These are phyloP conservation scores for Clonostachys solani DNA, from an alignment of 2,329 filamentous ascomycete genomes.

Conservation along the genomic window DNA sequence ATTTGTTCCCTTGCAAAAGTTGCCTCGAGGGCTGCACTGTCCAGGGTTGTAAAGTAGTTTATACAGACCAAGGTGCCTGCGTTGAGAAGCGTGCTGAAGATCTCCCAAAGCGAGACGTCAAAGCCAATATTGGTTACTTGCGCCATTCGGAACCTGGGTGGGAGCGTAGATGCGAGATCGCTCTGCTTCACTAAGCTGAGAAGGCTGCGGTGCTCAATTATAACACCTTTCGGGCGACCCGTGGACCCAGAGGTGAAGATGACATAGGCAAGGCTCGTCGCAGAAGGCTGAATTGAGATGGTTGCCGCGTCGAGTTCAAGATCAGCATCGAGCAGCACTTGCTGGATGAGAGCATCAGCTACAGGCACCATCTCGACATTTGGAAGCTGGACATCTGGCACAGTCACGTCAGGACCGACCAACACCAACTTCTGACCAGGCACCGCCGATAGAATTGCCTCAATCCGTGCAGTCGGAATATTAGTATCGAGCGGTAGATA, in stretches of 20 bases:
- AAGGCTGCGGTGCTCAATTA: conserved; percentile 13
- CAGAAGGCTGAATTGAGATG: not conserved
- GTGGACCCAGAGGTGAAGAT: conserved; percentile 51
- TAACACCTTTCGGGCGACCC: conserved; percentile 42
- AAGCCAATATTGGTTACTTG: conserved; percentile 7
- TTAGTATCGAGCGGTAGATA: conserved; percentile 9
- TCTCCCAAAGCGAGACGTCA: conserved; percentile 6
- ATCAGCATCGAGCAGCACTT: no score
- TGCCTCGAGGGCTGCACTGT: not conserved
- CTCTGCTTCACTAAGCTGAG: conserved; percentile 4
- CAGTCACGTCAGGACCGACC: not conserved
- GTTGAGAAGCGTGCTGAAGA: conserved; percentile 1
- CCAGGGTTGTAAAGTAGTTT: conserved; percentile 4
- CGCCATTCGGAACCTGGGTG: conserved; percentile 1
- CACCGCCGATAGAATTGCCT: conserved; percentile 3
- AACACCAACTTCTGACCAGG: not conserved
- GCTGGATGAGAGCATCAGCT: not conserved
- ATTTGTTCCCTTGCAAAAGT: not conserved
- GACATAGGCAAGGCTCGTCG: conserved; percentile 16
- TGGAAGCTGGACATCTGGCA: not conserved
- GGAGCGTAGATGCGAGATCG: not conserved
- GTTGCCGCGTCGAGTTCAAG: no score
- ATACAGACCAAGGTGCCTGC: conserved; percentile 8
- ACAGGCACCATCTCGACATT: conserved; percentile 1
- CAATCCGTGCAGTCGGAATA: conserved; percentile 4